Evolutionary conservation across 192 early-diverging fungal species (phyloP), one percentile per base, ranked within the genome.

Genomic region (Podila epicladia): DNA sequence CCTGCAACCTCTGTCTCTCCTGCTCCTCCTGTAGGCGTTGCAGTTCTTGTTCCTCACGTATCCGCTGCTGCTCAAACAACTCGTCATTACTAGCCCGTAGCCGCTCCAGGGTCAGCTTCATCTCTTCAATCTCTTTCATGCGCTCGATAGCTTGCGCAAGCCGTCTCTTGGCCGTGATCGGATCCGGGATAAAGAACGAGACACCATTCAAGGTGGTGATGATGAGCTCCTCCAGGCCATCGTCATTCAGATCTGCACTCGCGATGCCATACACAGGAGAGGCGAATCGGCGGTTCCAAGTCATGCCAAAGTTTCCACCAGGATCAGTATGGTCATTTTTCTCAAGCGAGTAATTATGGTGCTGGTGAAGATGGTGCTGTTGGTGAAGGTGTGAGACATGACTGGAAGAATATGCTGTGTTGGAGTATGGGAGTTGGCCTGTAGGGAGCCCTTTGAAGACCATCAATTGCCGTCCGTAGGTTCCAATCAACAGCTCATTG

Each of bases 401-500:
- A 24, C 53, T 49, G 32, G 67, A 19, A 13, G 60, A 19, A 20
- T 32, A 31, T 22, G 26, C 5, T 3, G 5, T 11, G 13, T 11
- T 24, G 9, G 64, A 32, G 20, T 67, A 78, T 0, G 75, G 71
- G 0, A 20, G 57, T 31, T 80, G 77, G 33, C 66, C 70, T 13
- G 65, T 57, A 28, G 71, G 20, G n/a, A 80, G 29, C 15, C 69
- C 71, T 41, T 90, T 90, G 58, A 86, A 90, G 35, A 90, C 86
- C 61, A 90, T 67, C 29, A 90, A 69, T 65, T 90, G 87, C 49
- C 87, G 75, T 28, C 89, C 89, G 75, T 90, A 90, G 3, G 87
- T 90, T 2, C 89, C 89, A 29, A 88, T 74, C 38, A 90, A 26
- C 20, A 90, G 70, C 57, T 90, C 89, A 29, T 85, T 83, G 50